Evolutionary conservation across 108 stramenopile genomes (phyloP), one percentile per base, ranked within the genome.

Genomic region (Phaeodactylum tricornutum): DNA sequence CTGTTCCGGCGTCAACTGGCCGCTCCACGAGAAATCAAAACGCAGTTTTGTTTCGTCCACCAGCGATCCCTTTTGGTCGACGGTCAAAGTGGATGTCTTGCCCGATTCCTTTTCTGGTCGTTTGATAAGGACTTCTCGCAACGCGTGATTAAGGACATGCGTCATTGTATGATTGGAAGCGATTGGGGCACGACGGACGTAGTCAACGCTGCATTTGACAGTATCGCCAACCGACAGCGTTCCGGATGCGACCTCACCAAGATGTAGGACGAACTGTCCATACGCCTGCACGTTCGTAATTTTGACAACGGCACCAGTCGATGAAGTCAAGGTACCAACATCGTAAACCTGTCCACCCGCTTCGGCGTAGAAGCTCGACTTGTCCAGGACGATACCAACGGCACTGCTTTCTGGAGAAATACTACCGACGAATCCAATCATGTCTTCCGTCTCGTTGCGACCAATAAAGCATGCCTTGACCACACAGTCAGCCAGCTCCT

Each of bases 141-240:
- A 62, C 4, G 97, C 98, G 61, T 71, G 92, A 76, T 99, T 99
- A 34, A 99, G 84, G 45, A 98, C 80, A 66, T 98, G 96, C 3
- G 98, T 99, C 96, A 97, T 97, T 47, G 96, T 98, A 69, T 99
- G 98, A 70, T 99, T 99, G 40, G 96, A 77, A 25, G 96, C 95
- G 57, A 99, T 87, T 34, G 72, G 81, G 31, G 66, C 52, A 29
- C 97, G 89, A n/a, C 98, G 93, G 14, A 79, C 84, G 67, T 97
- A 99, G 71, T 99, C 93, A 29, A 99, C 98, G 30, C 53, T 54
- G 59, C 84, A 85, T 26, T 69, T 69, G 30, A 85, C 87, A 3
- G 57, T 46, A 53, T 95, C 89, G 32, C 88, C 91, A 17, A 95
- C 84, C 31, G 72, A 65, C 4, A 95, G 37, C 29, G 67, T 72